Percentiles rank a stretch among this genome's conserved stretches.
These are phyloP conservation scores for Colletotrichum sp. DNA, from an alignment of 2,329 filamentous ascomycete species.

Conservation along the genomic window DNA sequence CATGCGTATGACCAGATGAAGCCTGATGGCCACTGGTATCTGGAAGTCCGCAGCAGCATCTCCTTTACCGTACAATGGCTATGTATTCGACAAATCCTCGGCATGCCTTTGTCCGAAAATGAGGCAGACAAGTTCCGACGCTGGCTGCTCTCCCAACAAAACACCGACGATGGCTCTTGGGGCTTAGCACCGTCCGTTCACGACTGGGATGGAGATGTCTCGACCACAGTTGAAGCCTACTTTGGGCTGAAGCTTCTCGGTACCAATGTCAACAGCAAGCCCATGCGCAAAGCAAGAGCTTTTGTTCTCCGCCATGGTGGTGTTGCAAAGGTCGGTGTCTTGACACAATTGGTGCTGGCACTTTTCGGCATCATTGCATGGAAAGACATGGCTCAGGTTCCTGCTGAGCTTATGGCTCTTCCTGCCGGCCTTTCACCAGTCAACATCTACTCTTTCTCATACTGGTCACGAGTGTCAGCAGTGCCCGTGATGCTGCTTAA, in stretches of 20 bases:
- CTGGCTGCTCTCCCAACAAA: conserved; percentile 3
- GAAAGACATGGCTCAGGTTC: conserved; percentile 6
- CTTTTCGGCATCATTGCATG: not conserved
- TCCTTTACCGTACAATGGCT: conserved; percentile 1
- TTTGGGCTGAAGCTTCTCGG: conserved; percentile 7
- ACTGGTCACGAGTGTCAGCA: conserved; percentile 4
- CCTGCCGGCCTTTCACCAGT: not conserved
- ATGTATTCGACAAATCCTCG: not conserved
- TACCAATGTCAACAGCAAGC: not conserved
- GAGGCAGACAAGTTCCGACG: not conserved
- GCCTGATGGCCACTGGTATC: conserved; percentile 2
- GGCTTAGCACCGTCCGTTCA: not conserved
- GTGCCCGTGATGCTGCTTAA: not conserved
- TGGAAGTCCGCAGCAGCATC: not conserved
- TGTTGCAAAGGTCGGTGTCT: not conserved
- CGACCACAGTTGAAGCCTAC: conserved; percentile 1
- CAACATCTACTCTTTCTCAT: conserved; percentile 4
- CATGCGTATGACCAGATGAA: conserved; percentile 6
- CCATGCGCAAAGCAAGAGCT: not conserved
- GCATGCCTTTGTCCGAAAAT: not conserved
- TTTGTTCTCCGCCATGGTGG: not conserved
- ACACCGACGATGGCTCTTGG: not conserved
- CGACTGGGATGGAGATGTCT: not conserved
- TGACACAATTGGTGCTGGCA: not conserved
- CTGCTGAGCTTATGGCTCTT: not conserved